Evolutionary conservation across 1,284 basidiomycete species (phyloP).

Genomic region (Takashimella koratensis): DNA sequence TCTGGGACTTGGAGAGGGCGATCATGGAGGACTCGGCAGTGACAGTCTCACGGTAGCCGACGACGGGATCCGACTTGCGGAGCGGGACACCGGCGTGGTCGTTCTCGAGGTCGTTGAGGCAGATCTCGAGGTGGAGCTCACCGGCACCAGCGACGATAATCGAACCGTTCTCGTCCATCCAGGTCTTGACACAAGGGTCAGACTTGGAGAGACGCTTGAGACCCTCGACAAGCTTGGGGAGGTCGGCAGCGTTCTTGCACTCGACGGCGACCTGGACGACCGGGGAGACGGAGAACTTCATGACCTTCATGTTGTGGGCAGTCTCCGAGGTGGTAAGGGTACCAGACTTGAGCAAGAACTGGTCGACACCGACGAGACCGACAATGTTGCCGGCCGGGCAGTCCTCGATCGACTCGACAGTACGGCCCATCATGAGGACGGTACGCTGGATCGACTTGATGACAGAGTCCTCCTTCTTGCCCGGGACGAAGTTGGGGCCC

Average conservation of each 20-base stretch:
- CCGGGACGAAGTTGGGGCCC: conserved; percentile 97
- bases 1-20: conserved; percentile 98
- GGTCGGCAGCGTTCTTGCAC: conserved; percentile 98
- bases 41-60: conserved; percentile 97
- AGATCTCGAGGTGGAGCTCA: conserved; percentile 99
- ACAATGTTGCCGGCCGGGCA: conserved; percentile 98
- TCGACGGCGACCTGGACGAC: conserved; percentile 99
- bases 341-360: conserved; percentile 99
- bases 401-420: conserved; percentile 98
- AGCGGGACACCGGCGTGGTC: conserved; percentile 99
- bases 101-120: conserved; percentile 98
- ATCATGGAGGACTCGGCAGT: conserved; percentile 93
- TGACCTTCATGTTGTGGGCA: conserved; percentile 99
- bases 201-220: conserved; percentile 99
- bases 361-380: conserved; percentile 99
- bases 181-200: conserved; percentile 97
- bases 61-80: conserved; percentile 98
- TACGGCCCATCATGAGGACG: conserved; percentile 99
- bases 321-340: conserved; percentile 97
- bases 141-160: conserved; percentile 99
- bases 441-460: conserved; percentile 98
- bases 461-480: conserved; percentile 98
- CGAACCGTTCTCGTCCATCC: conserved; percentile 89
- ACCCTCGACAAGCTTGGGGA: conserved; percentile 99
- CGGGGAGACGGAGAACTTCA: conserved; percentile 99